Percentiles rank a stretch among this genome's conserved stretches.
Evolutionary conservation across 306 rosid species (phyloP).

Genomic region (Calophaca sinica): DNA sequence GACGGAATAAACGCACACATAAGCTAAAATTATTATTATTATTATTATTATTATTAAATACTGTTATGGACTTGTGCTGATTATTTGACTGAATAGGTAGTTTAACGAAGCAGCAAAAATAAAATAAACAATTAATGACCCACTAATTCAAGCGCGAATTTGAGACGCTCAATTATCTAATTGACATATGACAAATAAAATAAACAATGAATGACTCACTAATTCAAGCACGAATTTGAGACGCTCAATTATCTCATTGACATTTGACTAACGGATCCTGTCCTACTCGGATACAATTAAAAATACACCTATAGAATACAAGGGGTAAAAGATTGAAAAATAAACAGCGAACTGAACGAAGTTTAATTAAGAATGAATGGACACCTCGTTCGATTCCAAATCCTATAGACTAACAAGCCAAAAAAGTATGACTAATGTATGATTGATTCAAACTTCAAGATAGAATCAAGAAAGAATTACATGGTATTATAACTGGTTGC

Average conservation of each 20-base stretch:
- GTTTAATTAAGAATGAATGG: too few relatives aligned
- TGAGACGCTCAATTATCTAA: background rate
- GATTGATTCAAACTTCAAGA: too few relatives aligned
- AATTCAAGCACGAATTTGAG: background rate
- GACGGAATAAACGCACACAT: background rate
- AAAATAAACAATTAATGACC: background rate
- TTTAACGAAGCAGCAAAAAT: background rate
- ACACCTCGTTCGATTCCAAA: background rate
- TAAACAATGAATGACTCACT: background rate
- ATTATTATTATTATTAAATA: too few relatives aligned
- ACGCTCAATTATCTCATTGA: background rate
- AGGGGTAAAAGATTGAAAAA: too few relatives aligned
- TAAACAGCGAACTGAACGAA: too few relatives aligned
- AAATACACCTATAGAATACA: too few relatives aligned
- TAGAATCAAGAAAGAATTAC: too few relatives aligned
- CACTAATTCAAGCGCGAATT: background rate
- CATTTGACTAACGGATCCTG: background rate
- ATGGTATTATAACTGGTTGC: background rate
- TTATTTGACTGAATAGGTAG: background rate
- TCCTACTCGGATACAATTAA: too few relatives aligned
- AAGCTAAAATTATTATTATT: background rate
- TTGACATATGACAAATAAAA: background rate
- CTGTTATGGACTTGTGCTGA: background rate
- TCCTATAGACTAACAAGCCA: background rate
- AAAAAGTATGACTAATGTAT: too few relatives aligned